Evolutionary conservation across 805 yeast species (phyloP).

Genomic region (Myxozyma nipponensis): DNA sequence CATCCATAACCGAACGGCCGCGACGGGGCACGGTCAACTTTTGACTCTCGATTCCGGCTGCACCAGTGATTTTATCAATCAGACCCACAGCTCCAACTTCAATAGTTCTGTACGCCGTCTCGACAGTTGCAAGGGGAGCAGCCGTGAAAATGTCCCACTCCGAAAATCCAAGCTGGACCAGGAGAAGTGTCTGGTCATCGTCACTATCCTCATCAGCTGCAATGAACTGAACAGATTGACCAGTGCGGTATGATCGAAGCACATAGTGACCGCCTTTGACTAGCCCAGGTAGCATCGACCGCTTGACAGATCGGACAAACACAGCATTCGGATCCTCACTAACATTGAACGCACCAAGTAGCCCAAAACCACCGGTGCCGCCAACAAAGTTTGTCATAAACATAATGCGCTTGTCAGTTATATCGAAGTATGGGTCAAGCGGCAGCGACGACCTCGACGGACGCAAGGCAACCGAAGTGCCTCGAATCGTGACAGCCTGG

Average conservation of each 20-base stretch:
- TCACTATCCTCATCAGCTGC: constrained; percentile 1
- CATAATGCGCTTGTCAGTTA: constrained; percentile 12
- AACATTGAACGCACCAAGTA: constrained; percentile 24
- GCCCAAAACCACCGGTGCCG: constrained; percentile 26
- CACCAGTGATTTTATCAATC: constrained; percentile 19
- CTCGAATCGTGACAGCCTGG: constrained; percentile 23
- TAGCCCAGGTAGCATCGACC: constrained; percentile 21
- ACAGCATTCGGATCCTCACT: constrained; percentile 6
- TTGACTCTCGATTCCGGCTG: constrained; percentile 23
- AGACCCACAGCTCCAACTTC: constrained; percentile 24
- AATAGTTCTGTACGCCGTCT: constrained; percentile 8
- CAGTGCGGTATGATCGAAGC: constrained; percentile 19
- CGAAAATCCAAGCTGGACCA: constrained; percentile 12
- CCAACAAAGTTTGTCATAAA: constrained; percentile 21
- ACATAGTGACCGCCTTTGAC: constrained; percentile 16
- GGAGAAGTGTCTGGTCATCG: constrained; percentile 7
- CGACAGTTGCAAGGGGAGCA: constrained; percentile 22
- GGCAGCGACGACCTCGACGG: constrained; percentile 21
- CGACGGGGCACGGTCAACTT: constrained; percentile 16
- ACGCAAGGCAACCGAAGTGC: constrained; percentile 15
- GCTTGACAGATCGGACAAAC: constrained; percentile 11
- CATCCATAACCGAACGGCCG: constrained; percentile 22
- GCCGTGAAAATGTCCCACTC: constrained; percentile 27
- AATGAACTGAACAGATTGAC: constrained; percentile 15
- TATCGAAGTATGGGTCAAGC: constrained; percentile 23